These are phyloP conservation scores for Rhododendron griersonianum DNA, from an alignment of 148 eudicot genomes.

Conservation along the genomic window DNA sequence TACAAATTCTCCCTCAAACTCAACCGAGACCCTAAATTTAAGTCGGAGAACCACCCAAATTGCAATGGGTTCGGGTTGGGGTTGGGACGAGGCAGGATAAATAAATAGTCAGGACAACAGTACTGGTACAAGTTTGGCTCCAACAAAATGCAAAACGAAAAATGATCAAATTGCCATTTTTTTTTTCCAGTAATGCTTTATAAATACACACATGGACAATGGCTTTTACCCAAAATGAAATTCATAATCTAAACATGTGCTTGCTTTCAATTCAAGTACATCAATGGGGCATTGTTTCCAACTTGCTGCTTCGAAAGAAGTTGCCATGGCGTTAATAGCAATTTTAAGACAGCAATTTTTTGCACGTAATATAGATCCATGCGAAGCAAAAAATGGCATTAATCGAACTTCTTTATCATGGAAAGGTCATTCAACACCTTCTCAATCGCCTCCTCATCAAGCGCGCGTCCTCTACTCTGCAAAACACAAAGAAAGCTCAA, in stretches of 20 bases:
- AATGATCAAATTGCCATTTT: background rate
- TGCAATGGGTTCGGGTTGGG: background rate
- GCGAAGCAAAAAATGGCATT: background rate
- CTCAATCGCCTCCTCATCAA: constrained; percentile 83
- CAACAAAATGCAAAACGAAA: background rate
- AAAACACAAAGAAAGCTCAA: constrained; percentile 9
- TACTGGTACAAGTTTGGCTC: background rate
- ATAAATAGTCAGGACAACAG: background rate
- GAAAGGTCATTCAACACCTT: constrained; percentile 91
- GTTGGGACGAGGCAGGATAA: background rate
- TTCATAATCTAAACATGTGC: background rate
- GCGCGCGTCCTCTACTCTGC: constrained; percentile 63
- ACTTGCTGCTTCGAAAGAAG: background rate
- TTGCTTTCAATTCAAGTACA: background rate
- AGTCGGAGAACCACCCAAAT: background rate
- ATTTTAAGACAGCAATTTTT: background rate
- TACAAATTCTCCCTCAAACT: background rate
- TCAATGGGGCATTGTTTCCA: background rate
- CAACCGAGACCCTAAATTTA: background rate
- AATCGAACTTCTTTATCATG: constrained; percentile 83
- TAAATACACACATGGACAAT: background rate
- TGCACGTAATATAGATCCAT: background rate
- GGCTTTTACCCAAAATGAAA: background rate
- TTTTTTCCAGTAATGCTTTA: background rate
- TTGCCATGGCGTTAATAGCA: background rate